Percentiles rank a stretch among this genome's conserved stretches.
These are phyloP conservation scores for Delitschia confertaspora DNA, from an alignment of 495 filamentous ascomycete genomes.

Conservation along the genomic window DNA sequence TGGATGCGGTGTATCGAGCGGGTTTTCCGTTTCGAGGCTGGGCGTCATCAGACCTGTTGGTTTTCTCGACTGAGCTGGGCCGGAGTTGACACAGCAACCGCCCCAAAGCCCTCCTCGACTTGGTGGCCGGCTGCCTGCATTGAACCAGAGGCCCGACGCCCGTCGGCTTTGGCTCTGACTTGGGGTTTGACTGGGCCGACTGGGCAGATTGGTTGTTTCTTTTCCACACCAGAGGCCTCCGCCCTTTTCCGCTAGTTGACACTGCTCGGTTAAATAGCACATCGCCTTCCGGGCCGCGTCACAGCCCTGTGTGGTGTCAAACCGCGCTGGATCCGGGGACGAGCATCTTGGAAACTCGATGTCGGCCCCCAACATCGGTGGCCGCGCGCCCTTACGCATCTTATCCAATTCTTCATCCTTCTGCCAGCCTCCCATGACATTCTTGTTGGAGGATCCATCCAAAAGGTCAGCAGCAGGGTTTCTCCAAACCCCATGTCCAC, in stretches of 20 bases:
- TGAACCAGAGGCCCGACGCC: conserved; percentile 16
- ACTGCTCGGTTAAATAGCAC: conserved; percentile 41
- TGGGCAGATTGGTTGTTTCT: conserved; percentile 5
- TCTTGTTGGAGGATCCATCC: conserved; percentile 12
- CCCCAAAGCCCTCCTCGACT: conserved; percentile 34
- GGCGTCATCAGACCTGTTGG: conserved; percentile 36
- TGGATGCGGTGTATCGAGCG: conserved; percentile 25
- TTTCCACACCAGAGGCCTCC: conserved; percentile 33
- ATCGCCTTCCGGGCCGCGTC: conserved; percentile 37
- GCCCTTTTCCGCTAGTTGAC: conserved; percentile 19
- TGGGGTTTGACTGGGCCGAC: too few relatives aligned
- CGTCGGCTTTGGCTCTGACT: too few relatives aligned
- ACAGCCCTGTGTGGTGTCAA: conserved; percentile 50
- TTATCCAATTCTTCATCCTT: conserved; percentile 40
- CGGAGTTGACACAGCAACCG: conserved; percentile 33
- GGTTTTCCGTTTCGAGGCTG: conserved; percentile 19
- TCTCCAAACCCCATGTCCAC: conserved; percentile 35
- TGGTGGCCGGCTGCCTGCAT: conserved; percentile 16
- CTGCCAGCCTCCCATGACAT: conserved; percentile 36
- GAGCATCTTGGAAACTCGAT: conserved; percentile 65
- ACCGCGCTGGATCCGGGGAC: conserved; percentile 71
- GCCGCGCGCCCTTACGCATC: conserved; percentile 49
- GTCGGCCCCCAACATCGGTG: conserved; percentile 77
- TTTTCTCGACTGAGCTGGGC: conserved; percentile 21
- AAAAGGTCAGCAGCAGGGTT: conserved; percentile 19